phyloP scores from a whole-genome alignment of 352 stramenopile genomes.

The Phytophthora ohioensis region DNA sequence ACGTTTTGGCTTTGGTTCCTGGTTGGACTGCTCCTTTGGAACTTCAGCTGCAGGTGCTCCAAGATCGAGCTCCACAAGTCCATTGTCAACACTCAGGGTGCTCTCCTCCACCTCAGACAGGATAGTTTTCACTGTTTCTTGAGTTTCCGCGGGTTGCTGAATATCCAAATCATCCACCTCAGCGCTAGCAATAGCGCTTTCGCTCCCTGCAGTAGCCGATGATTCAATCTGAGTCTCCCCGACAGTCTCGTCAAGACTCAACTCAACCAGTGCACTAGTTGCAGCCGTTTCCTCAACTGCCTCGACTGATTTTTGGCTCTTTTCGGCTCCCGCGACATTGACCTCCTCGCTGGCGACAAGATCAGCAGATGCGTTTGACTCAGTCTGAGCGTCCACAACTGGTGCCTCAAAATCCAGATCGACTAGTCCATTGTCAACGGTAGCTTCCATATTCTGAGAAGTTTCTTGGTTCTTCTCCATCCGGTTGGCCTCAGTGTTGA shows the following conservation, averaged over 20 bases:
- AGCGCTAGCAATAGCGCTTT: neutral
- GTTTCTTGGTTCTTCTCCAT: neutral
- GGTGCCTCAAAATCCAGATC: neutral
- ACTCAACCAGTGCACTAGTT: slow-evolving; percentile 12
- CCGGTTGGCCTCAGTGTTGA: slow-evolving; percentile 2
- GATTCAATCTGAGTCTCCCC: neutral
- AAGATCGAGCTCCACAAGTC: slow-evolving; percentile 18
- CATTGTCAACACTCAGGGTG: slow-evolving; percentile 3
- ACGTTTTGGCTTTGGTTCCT: slow-evolving; percentile 23
- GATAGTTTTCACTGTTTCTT: slow-evolving; percentile 1
- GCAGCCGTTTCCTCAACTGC: neutral
- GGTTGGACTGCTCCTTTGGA: slow-evolving; percentile 19
- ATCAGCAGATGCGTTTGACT: neutral
- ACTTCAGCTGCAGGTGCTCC: slow-evolving; percentile 1
- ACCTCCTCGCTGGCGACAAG: slow-evolving; percentile 4
- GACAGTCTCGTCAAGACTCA: slow-evolving; percentile 7
- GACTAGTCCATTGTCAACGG: neutral
- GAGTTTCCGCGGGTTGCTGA: neutral
- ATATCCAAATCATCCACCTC: neutral
- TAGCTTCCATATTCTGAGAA: neutral
- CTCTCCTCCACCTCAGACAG: neutral
- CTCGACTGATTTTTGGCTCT: slow-evolving; percentile 3
- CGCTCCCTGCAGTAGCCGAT: neutral
- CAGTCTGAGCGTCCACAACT: neutral
- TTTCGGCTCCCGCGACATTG: neutral